phyloP scores from a whole-genome alignment of 345 rosid genomes.

The Eucalyptus decipiens region DNA sequence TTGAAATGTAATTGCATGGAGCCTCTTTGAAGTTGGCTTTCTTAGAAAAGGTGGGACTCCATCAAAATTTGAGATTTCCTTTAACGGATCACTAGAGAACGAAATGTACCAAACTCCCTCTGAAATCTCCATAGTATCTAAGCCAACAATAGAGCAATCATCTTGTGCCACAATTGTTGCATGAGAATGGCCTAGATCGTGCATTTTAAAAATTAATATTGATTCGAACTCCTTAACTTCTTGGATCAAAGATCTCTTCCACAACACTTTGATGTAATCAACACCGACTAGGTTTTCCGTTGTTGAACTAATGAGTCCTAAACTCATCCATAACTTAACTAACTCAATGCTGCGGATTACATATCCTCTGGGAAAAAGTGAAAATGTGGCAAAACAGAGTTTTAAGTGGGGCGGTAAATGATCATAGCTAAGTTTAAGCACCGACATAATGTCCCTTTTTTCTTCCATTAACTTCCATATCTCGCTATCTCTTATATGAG shows the following conservation, averaged over 20 bases:
- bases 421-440: neutral
- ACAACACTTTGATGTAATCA: neutral
- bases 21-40: neutral
- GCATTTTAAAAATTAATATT: neutral
- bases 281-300: neutral
- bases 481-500: neutral
- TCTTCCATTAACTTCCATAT: neutral
- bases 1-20: neutral
- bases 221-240: neutral
- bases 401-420: neutral
- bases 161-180: neutral
- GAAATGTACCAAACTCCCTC: neutral
- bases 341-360: accelerated
- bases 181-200: neutral
- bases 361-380: neutral
- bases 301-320: neutral
- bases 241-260: neutral
- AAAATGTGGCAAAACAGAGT: neutral
- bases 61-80: neutral
- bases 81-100: neutral
- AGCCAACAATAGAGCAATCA: neutral
- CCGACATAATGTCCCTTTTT: accelerated
- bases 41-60: neutral
- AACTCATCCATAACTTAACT: neutral
- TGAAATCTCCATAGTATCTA: accelerated